These are phyloP conservation scores for Taxillus chinensis DNA, from an alignment of 164 flowering plant genomes.

Conservation along the genomic window DNA sequence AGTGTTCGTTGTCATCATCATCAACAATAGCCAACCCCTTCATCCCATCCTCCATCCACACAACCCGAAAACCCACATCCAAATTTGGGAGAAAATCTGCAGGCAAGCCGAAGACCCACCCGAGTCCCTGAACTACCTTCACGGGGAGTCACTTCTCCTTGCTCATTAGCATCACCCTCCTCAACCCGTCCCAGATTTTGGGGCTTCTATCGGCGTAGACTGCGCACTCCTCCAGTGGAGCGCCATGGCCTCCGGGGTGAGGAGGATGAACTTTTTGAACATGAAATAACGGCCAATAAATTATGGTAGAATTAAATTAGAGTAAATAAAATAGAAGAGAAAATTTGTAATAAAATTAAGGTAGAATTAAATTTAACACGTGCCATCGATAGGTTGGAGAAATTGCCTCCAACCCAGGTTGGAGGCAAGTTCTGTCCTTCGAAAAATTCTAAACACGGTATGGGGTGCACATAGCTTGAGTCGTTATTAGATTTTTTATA, in stretches of 20 bases:
- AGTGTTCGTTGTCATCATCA: no score
- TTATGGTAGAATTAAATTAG: no score
- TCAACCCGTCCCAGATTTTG: conserved; percentile 47
- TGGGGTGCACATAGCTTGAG: no score
- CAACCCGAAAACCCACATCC: conserved; percentile 36
- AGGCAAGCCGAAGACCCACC: conserved; percentile 81
- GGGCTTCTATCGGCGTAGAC: conserved; percentile 26
- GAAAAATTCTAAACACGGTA: no score
- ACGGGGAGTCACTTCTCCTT: conserved; percentile 52
- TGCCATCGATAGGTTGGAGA: no score
- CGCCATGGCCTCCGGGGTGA: conserved; percentile 56
- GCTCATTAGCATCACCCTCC: conserved; percentile 64
- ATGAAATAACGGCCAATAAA: no score
- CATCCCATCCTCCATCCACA: conserved; percentile 63
- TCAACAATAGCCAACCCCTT: conserved; percentile 41
- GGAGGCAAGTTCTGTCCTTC: no score
- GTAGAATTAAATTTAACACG: no score
- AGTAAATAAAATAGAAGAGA: no score
- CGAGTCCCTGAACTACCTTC: conserved; percentile 60
- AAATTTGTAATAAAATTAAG: no score
- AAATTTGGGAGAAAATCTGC: conserved; percentile 41
- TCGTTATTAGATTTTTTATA: no score
- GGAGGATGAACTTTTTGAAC: conserved; percentile 67
- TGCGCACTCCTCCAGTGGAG: conserved; percentile 48
- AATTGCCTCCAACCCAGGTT: no score